Evolutionary conservation across 83 land plant genomes (phyloP).

Genomic region (Isoetes engelmannii): DNA sequence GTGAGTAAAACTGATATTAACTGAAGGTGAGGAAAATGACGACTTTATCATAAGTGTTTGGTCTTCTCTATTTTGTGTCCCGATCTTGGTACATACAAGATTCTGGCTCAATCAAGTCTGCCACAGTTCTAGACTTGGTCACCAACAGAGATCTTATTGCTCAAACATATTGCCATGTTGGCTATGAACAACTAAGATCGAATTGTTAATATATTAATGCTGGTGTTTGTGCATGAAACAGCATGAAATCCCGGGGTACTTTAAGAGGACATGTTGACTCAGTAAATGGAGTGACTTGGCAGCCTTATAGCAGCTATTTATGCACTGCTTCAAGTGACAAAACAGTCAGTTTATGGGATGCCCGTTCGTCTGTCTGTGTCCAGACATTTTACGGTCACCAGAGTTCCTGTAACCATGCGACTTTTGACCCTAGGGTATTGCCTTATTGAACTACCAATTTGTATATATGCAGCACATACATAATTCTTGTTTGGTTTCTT

Average conservation of each 20-base stretch:
- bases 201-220: background rate
- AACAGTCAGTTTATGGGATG: conserved; percentile 42
- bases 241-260: conserved; percentile 41
- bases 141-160: no score
- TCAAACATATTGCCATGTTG: no score
- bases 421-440: conserved; percentile 30
- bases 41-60: no score
- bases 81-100: no score
- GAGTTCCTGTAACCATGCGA: conserved; percentile 36
- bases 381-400: conserved; percentile 43
- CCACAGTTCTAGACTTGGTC: no score
- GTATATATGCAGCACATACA: background rate
- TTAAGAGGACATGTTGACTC: conserved; percentile 41
- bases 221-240: conserved; percentile 3
- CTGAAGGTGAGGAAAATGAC: no score
- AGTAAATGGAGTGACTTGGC: conserved; percentile 34
- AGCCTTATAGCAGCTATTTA: conserved; percentile 26
- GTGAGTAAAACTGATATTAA: no score
- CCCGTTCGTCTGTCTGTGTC: conserved; percentile 32
- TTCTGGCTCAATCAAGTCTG: no score
- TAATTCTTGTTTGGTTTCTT: background rate
- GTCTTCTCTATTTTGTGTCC: no score
- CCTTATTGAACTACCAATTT: background rate
- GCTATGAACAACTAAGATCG: no score
- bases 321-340: conserved; percentile 40